Evolutionary conservation across 2,329 filamentous ascomycete species (phyloP).

Genomic region (Paecilomyces sp.): DNA sequence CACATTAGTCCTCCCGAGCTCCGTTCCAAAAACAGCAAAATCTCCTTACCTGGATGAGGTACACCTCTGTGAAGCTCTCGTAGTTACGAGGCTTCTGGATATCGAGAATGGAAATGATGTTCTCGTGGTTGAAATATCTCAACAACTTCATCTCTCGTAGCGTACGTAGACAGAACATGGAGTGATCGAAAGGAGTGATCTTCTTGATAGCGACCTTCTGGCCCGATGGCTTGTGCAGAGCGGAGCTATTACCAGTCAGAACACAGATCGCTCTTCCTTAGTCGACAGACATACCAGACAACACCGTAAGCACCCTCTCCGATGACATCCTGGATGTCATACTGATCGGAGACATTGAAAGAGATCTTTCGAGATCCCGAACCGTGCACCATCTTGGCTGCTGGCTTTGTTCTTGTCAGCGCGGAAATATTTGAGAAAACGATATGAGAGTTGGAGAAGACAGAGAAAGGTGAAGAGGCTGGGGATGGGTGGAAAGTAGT

Average conservation of each 20-base stretch:
- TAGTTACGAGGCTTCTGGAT: constrained; percentile 97
- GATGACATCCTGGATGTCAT: constrained; percentile 98
- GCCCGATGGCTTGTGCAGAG: constrained; percentile 93
- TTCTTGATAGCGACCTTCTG: constrained; percentile 99
- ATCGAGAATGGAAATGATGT: constrained; percentile 98
- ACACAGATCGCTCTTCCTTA: background rate
- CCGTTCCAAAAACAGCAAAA: background rate
- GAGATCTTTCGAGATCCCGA: constrained; percentile 82
- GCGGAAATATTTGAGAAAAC: background rate
- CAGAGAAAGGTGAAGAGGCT: background rate
- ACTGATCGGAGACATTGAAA: constrained; percentile 99
- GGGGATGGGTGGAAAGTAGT: background rate
- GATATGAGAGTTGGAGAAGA: background rate
- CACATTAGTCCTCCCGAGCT: constrained; percentile 3
- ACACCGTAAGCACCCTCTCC: constrained; percentile 98
- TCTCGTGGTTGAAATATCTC: constrained; percentile 99
- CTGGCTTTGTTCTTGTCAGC: background rate
- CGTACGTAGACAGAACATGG: constrained; percentile 95
- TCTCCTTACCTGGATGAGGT: constrained; percentile 79
- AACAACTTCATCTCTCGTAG: constrained; percentile 98
- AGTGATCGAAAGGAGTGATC: constrained; percentile 98
- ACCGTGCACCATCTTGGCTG: constrained; percentile 35
- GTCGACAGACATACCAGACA: constrained; percentile 66
- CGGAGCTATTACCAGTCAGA: constrained; percentile 57
- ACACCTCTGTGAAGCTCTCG: constrained; percentile 94